A percentile compares a stretch with the other conserved stretches of the same genome.
Conservation (phyloP, 2,329 filamentous ascomycete species). For the Colletotrichum salicis region DNA sequence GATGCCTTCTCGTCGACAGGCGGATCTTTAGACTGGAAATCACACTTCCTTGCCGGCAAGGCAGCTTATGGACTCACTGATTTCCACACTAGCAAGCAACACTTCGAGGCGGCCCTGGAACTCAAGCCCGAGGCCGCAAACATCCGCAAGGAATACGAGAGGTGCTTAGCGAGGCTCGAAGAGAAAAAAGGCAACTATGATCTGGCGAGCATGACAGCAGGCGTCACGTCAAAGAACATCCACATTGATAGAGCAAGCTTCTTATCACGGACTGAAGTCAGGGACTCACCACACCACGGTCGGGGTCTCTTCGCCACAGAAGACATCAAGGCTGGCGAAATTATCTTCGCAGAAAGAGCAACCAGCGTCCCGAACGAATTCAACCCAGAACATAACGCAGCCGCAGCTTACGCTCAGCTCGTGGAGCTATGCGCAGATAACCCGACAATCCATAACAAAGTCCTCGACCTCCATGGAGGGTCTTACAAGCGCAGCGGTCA, state of each 20-base stretch:
- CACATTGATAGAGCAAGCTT: conserved; percentile 45
- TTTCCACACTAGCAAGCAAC: conserved; percentile 39
- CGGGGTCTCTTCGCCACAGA: conserved; percentile 54
- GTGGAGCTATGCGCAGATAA: conserved; percentile 53
- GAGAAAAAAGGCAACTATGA: conserved; percentile 35
- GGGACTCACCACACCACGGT: conserved; percentile 47
- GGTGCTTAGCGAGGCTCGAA: conserved; percentile 31
- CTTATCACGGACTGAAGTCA: conserved; percentile 45
- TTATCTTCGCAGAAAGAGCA: conserved; percentile 56
- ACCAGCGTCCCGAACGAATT: conserved; percentile 54
- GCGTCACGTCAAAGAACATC: conserved; percentile 35
- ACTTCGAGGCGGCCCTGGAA: conserved; percentile 41
- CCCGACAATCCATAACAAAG: conserved; percentile 46
- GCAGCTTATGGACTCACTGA: conserved; percentile 48
- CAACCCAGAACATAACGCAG: conserved; percentile 51
- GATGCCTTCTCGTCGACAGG: conserved; percentile 46
- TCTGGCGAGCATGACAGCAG: conserved; percentile 29
- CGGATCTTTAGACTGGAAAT: conserved; percentile 44
- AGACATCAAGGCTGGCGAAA: conserved; percentile 49
- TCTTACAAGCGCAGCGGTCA: conserved; percentile 44
- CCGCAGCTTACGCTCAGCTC: conserved; percentile 54
- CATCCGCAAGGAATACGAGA: conserved; percentile 37
- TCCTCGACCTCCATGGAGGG: conserved; percentile 50
- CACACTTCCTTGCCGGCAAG: conserved; percentile 46
- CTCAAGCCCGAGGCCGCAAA: conserved; percentile 36